phyloP scores from a whole-genome alignment of 78 protist species.

The Chrysochromulina parva region DNA sequence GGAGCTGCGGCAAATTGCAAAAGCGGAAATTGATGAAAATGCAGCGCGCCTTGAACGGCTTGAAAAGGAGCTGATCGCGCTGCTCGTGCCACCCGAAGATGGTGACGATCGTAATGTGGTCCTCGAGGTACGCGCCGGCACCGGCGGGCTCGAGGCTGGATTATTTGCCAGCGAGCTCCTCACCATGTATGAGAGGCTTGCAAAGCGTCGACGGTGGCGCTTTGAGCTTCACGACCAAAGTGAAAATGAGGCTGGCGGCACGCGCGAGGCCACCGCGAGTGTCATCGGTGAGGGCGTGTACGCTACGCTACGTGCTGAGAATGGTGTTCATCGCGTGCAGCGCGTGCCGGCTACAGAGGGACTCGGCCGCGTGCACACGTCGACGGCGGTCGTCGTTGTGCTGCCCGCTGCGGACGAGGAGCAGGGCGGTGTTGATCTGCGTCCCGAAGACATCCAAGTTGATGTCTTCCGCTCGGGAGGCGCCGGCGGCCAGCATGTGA shows the following conservation, averaged over 20 bases:
- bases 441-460: not conserved
- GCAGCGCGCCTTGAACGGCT: not conserved
- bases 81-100: slow-evolving; percentile 48
- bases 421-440: not conserved
- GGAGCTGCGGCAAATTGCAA: no score
- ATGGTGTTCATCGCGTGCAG: slow-evolving; percentile 94
- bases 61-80: not conserved
- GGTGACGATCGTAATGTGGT: slow-evolving; percentile 67
- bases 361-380: slow-evolving; percentile 87
- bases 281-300: slow-evolving; percentile 73
- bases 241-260: slow-evolving; percentile 65
- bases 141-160: slow-evolving; percentile 88
- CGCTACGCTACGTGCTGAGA: slow-evolving; percentile 70
- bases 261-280: slow-evolving; percentile 60
- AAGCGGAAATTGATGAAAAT: no score
- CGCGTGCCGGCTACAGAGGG: slow-evolving; percentile 89
- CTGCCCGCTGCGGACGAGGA: slow-evolving; percentile 71
- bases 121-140: slow-evolving; percentile 69
- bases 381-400: slow-evolving; percentile 80
- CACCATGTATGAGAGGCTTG: slow-evolving; percentile 70
- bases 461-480: slow-evolving; percentile 60
- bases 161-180: slow-evolving; percentile 79
- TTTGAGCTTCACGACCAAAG: slow-evolving; percentile 44
- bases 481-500: slow-evolving; percentile 94
- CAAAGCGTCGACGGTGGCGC: slow-evolving; percentile 65